Conservation (phyloP, 768 basidiomycete species). For the Xerocomellus chrysenteron region DNA sequence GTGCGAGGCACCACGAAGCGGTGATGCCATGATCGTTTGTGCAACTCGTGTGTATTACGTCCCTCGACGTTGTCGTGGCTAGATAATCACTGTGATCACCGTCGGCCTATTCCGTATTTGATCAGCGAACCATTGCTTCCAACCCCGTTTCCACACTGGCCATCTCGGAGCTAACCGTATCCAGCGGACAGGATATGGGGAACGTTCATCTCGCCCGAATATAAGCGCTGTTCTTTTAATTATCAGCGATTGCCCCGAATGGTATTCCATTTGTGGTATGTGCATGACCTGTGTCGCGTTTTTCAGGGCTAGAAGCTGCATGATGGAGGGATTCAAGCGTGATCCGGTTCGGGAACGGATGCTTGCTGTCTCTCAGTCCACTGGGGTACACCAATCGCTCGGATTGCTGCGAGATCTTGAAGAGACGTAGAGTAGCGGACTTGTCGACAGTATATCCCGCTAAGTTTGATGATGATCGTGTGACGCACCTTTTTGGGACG, state of each 20-base stretch:
- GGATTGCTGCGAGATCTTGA: neutral
- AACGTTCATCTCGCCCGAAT: neutral
- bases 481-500: neutral
- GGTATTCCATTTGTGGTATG: conserved; percentile 2
- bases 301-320: neutral
- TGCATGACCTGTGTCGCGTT: neutral
- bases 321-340: neutral
- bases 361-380: neutral
- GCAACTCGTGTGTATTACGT: neutral
- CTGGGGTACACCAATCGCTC: neutral
- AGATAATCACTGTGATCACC: conserved; percentile 30
- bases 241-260: neutral
- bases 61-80: neutral
- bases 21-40: neutral
- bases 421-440: neutral
- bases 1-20: conserved; percentile 5
- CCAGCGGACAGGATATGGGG: neutral
- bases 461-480: neutral
- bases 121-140: conserved; percentile 6
- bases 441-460: neutral
- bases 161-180: conserved; percentile 10
- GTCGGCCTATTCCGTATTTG: conserved; percentile 14
- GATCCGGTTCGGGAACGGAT: neutral
- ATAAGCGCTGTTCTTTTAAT: neutral
- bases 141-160: conserved; percentile 4